Base-by-base conservation (phyloP, 106 monocot species). In the Cymbidium sinense region DNA sequence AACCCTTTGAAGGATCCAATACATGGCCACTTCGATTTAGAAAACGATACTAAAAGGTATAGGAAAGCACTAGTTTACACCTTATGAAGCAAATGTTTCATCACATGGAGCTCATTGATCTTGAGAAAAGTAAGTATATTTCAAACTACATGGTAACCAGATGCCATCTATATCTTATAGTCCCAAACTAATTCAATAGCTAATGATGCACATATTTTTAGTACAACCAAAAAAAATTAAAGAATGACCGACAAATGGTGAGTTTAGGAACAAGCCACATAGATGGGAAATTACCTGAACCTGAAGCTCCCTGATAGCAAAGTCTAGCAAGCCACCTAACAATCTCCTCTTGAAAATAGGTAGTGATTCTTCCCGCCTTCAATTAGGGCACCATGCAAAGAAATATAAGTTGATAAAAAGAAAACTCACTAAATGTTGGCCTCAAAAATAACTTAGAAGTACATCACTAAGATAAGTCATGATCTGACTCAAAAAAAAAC, bases 261-360 rank as follows among this genome's bases (percentile, higher is more conserved):
- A 47, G 23, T 28, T 74, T 35, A 27, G 20, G n/a, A 25, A 73
- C 30, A 37, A 34, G 36, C 73, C 50, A 17, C 30, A 37, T 72
- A 76, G 35, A 29, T 34, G 5, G 19, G 54, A 83, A 74, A 31
- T 65, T 77, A 96, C 96, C 93, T 96, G 96, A 79, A 94, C 91
- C 70, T 88, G 94, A 78, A 96, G 88, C 75, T 96, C 96, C 75
- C 96, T 91, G 21, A 91, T 83, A 73, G 96, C 85, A 91, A 96
- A 96, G 78, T 96, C 96, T 61, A 96, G 80, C 86, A 96, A 86
- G 61, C 89, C 90, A 81, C 90, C 85, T 17, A 96, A 70, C 30
- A 96, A 88, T 77, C 94, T 89, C 82, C 96, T 91, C 84, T 96
- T 96, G 62, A 96, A 96, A 81, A 94, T 70, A 70, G 96, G 94